Conservation (phyloP, 257 asterid species). For the Euphrasia confusa region DNA sequence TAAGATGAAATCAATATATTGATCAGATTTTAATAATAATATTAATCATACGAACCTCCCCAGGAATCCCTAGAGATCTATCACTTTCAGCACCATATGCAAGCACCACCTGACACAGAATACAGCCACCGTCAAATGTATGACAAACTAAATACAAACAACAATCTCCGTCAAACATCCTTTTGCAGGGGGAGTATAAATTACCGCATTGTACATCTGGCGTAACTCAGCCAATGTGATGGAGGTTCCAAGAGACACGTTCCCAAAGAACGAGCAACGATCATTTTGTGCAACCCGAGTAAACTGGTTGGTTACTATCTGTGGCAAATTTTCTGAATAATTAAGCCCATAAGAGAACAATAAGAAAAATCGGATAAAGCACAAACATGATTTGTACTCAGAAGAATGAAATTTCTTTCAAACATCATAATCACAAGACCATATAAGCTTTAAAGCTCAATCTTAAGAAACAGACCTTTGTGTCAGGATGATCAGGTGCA, state of each 20-base stretch:
- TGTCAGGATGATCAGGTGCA: conserved; percentile 98
- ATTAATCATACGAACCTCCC: conserved; percentile 52
- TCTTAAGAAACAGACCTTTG: conserved; percentile 49
- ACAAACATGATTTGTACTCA: background rate
- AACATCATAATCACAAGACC: conserved; percentile 9
- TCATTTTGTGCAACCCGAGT: conserved; percentile 66
- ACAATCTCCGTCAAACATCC: conserved; percentile 12
- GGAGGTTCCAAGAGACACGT: conserved; percentile 74
- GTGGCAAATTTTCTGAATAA: conserved; percentile 42
- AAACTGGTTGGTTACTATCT: conserved; percentile 87
- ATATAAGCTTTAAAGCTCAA: conserved; percentile 7
- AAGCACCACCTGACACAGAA: conserved; percentile 67
- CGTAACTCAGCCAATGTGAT: conserved; percentile 74
- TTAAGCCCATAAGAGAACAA: conserved; percentile 34
- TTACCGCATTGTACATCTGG: conserved; percentile 73
- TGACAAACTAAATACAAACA: conserved; percentile 9
- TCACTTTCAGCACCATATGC: conserved; percentile 98
- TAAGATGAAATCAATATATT: background rate
- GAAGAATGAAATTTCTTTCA: background rate
- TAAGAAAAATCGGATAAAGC: background rate
- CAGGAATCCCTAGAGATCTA: conserved; percentile 71
- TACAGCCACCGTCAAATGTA: conserved; percentile 8
- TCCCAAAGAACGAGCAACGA: conserved; percentile 81
- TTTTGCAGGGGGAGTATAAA: conserved; percentile 19
- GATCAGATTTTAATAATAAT: conserved; percentile 6